Base-by-base conservation (phyloP, 805 yeast genomes). In the Hanseniaspora lindneri region DNA sequence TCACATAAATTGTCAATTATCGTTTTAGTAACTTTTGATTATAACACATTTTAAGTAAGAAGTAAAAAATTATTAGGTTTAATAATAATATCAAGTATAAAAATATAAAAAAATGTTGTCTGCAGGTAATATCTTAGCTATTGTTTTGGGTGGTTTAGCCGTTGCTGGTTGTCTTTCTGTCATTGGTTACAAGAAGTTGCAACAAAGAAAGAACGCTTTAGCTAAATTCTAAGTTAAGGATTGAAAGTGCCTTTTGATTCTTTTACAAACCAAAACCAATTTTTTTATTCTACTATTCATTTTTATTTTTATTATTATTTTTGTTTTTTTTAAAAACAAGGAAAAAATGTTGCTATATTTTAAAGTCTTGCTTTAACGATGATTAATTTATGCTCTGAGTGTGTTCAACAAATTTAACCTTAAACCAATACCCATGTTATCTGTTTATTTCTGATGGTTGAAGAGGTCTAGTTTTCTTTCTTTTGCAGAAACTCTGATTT, bases 81-180 rank as follows among this genome's bases (percentile, higher is more conserved):
- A 37, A 44, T 20, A 44, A 36, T 27, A 35, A 44, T 16, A 37
- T 20, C 21, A 44, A 36, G 27, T 29, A 19, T 33, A 43, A 41
- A 3, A 32, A 32, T 35, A 25, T 50, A 49, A 54, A 52, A 60
- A 60, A 62, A 78, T 77, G 81, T 71, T 79, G 62, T 83, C 85
- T 66, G 71, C 79, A 55, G 85, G 85, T 68, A 84, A 79, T 69
- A 79, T 79, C 65, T 71, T 79, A 64, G 85, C 79, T 56, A 77
- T 79, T 68, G 68, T 64, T 52, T 55, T 64, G 51, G 62, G 62
- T 54, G 62, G 60, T 54, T 59, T 63, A 55, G 64, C 68, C 51
- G 47, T 55, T 55, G 50, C 57, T 53, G 66, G 63, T 51, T 58
- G 64, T 49, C 40, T 61, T 47, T 30, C 48, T 47, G 59, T 62